Conservation (phyloP, 306 rosid genomes). For the Trichosanthes cucumerina region DNA sequence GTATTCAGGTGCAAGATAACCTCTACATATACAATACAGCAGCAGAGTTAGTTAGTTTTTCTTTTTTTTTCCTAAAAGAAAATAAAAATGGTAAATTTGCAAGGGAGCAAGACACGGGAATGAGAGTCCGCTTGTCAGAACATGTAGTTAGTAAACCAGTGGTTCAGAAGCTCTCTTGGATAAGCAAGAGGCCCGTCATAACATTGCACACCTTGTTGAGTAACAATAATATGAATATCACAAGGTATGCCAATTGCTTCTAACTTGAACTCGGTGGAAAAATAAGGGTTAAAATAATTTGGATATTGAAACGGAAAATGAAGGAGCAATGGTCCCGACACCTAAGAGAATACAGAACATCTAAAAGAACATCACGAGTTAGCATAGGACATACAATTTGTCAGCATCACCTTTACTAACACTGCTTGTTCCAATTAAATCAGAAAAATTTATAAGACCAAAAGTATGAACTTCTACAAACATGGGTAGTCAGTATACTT, state of each 20-base stretch:
- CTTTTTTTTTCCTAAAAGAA: background rate
- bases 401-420: background rate
- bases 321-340: background rate
- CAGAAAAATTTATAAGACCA: background rate
- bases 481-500: background rate
- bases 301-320: background rate
- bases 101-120: background rate
- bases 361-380: background rate
- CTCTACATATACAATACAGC: constrained; percentile 34
- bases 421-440: background rate
- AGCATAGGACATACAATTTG: background rate
- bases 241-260: background rate
- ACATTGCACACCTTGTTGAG: background rate
- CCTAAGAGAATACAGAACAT: background rate
- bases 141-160: background rate
- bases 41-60: background rate
- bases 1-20: constrained; percentile 84
- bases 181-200: background rate
- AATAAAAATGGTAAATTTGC: background rate
- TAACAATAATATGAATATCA: background rate
- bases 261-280: background rate
- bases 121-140: background rate
- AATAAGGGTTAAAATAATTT: background rate
- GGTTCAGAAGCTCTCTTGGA: background rate
- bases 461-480: background rate